Evolutionary conservation across 2,329 filamentous ascomycete genomes (phyloP).

Genomic region (Apiospora phragmitis): DNA sequence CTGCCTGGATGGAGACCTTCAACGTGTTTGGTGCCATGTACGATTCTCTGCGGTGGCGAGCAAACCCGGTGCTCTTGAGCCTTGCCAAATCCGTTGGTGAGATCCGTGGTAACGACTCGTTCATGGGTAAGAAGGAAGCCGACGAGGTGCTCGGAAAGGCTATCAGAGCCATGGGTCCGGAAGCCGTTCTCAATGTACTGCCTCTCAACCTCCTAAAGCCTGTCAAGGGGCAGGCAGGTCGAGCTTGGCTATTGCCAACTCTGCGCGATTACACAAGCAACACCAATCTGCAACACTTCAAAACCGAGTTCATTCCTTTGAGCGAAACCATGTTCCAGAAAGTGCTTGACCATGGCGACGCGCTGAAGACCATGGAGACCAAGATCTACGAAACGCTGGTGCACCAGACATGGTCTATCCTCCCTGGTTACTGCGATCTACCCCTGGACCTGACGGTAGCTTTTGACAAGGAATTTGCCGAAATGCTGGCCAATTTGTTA

Average conservation of each 20-base stretch:
- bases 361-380: conserved; percentile 90
- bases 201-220: conserved; percentile 84
- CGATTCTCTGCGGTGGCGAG: conserved; percentile 81
- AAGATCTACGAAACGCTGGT: conserved; percentile 94
- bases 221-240: conserved; percentile 73
- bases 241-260: conserved; percentile 93
- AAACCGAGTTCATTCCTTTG: conserved; percentile 79
- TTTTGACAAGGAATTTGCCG: conserved; percentile 87
- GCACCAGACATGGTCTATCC: conserved; percentile 89
- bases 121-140: conserved; percentile 91
- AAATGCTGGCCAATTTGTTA: conserved; percentile 85
- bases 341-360: conserved; percentile 77
- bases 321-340: conserved; percentile 89
- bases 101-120: conserved; percentile 82
- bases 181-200: conserved; percentile 76
- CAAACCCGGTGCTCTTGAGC: conserved; percentile 74
- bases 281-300: conserved; percentile 84
- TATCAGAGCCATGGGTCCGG: conserved; percentile 86
- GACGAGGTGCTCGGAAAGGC: conserved; percentile 88
- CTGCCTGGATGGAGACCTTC: conserved; percentile 94
- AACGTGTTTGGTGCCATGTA: conserved; percentile 85
- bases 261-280: conserved; percentile 89
- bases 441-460: conserved; percentile 75
- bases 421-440: conserved; percentile 93
- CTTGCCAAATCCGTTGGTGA: conserved; percentile 82